Evolutionary conservation across 345 rosid genomes (phyloP), one percentile per base, ranked within the genome.

Genomic region (Cardamine chenopodiifolia): DNA sequence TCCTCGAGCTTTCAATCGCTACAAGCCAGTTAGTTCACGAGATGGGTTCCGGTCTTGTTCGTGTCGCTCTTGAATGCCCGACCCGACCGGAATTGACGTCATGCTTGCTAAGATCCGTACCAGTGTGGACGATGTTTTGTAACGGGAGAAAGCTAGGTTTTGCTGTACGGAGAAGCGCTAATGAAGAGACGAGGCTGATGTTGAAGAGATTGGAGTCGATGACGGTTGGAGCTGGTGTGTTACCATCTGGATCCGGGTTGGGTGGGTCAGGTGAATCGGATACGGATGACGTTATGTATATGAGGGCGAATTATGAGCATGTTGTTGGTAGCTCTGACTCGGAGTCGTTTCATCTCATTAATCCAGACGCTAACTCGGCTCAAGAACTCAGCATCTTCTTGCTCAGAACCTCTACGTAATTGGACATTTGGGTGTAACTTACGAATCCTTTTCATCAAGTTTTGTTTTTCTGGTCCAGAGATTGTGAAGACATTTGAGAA

Each of bases 331-430:
- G 84, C 69, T 85, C 87, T 34, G 86, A 93, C 74, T 82, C 90
- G 34, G 96, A 93, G 86, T 91, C 93, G 56, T 93, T 93, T 85
- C 91, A 89, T 76, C 81, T 91, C 66, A 85, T 91, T 29, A 87
- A 84, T 73, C 93, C 90, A 2, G 98, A 88, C 2, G 86, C 82
- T 55, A 81, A 82, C 68, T 58, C 86, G 5, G 89, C 97, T 65
- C 94, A 93, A 81, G 98, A 93, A 78, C 84, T 91, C 67, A 88
- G 96, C 53, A 79, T 93, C 62, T 93, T 91, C 91, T 85, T 89
- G 87, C 86, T 91, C 52, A 70, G 90, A 58, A 74, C 85, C 2
- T 62, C 82, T 55, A 37, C 45, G 73, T n/a, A 45, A 23, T 29
- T 61, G 54, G 18, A 22, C 12, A 2, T 20, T 56, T 3, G 15